phyloP scores from a whole-genome alignment of 441 rosid genomes.

The Erysimum cheiri region DNA sequence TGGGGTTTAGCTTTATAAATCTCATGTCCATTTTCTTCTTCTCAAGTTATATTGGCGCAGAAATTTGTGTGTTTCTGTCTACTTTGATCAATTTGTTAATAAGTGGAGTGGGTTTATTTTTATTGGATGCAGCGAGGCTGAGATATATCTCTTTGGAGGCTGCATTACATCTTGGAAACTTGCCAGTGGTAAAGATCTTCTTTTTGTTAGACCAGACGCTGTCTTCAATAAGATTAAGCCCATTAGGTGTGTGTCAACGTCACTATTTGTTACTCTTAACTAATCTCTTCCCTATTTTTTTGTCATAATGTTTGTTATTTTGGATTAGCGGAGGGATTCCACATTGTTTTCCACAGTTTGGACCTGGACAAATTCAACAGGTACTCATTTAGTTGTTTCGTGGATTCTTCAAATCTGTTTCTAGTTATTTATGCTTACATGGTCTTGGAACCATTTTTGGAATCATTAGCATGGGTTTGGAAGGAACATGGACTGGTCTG shows the following conservation, averaged over 20 bases:
- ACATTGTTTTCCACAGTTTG: conserved; percentile 98
- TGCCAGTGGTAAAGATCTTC: conserved; percentile 76
- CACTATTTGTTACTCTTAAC: background rate
- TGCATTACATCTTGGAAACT: conserved; percentile 93
- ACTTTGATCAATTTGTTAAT: background rate
- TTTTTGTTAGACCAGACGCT: conserved; percentile 95
- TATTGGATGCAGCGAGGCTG: conserved; percentile 69
- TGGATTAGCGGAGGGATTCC: conserved; percentile 87
- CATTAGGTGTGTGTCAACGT: conserved; percentile 59
- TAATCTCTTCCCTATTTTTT: no score
- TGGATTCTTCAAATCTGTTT: conserved; percentile 9
- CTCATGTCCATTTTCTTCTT: no score
- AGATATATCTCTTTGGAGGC: conserved; percentile 88
- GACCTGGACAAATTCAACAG: conserved; percentile 94
- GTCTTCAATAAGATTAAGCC: conserved; percentile 93
- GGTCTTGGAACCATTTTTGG: conserved; percentile 22
- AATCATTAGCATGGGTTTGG: conserved; percentile 88
- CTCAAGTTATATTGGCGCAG: no score
- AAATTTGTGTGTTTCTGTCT: no score
- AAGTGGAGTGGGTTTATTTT: background rate
- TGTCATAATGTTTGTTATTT: conserved; percentile 16
- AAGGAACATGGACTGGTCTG: conserved; percentile 94
- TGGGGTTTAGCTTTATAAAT: no score
- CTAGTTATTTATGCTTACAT: conserved; percentile 17
- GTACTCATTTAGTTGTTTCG: conserved; percentile 41